Evolutionary conservation across 768 basidiomycete genomes (phyloP).

Genomic region (Gloeopeniophorella convolvens): DNA sequence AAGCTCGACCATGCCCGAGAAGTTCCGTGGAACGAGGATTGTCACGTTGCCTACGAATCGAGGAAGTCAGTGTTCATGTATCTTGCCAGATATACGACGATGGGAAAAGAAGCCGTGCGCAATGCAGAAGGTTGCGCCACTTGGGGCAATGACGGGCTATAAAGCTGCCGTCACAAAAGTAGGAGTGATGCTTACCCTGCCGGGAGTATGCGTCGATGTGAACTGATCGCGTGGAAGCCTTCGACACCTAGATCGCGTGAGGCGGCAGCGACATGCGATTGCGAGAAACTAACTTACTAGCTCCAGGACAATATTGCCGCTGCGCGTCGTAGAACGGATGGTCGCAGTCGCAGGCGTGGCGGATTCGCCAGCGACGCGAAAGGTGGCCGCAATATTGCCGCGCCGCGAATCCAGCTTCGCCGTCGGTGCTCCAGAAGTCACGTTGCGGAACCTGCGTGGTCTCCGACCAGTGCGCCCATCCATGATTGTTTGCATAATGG

Average conservation of each 20-base stretch:
- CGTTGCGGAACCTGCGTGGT: constrained; percentile 1
- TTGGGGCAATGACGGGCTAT: too few relatives aligned
- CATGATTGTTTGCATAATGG: constrained; percentile 1
- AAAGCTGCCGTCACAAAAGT: not conserved
- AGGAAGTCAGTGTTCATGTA: constrained; percentile 10
- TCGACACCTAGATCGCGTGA: constrained; percentile 7
- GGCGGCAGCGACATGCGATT: not conserved
- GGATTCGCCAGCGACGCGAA: constrained; percentile 6
- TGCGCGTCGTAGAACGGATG: constrained; percentile 8
- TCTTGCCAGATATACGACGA: constrained; percentile 3
- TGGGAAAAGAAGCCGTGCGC: constrained; percentile 1
- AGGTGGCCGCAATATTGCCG: constrained; percentile 5
- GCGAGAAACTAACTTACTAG: constrained; percentile 3
- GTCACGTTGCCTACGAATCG: constrained; percentile 14
- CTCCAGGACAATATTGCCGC: constrained; percentile 14
- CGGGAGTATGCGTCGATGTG: constrained; percentile 16
- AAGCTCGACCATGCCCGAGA: constrained; percentile 14
- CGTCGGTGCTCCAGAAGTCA: constrained; percentile 5
- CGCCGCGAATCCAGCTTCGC: constrained; percentile 8
- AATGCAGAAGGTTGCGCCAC: too few relatives aligned
- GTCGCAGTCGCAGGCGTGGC: not conserved
- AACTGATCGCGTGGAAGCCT: constrained; percentile 1
- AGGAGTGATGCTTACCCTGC: constrained; percentile 7
- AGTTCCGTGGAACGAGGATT: constrained; percentile 19
- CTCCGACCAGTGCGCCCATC: constrained; percentile 4